These are phyloP conservation scores for Trichosporon faecale DNA, from an alignment of 1,284 basidiomycete species.

Conservation along the genomic window DNA sequence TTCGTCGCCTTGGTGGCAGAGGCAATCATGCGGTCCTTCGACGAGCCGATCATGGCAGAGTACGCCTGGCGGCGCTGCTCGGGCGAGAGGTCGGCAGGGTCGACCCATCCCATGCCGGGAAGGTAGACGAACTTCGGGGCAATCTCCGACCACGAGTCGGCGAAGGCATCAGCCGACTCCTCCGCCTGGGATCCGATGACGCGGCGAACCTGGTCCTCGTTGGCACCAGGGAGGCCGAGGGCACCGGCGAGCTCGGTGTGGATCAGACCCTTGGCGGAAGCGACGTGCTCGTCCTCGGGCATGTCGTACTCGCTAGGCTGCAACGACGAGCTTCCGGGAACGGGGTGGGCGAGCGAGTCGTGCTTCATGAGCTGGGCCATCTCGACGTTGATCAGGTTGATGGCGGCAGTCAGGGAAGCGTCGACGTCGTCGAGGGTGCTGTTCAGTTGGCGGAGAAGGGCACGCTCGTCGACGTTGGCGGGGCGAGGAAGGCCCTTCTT, in stretches of 20 bases:
- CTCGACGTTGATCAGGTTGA: constrained; percentile 72
- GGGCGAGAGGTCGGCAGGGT: constrained; percentile 59
- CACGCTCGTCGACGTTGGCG: constrained; percentile 69
- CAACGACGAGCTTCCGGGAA: constrained; percentile 65
- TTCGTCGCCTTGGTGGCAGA: constrained; percentile 79
- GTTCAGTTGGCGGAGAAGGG: constrained; percentile 55
- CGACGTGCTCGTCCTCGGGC: constrained; percentile 74
- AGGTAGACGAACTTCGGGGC: constrained; percentile 66
- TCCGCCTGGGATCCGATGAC: constrained; percentile 64
- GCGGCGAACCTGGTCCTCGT: constrained; percentile 69
- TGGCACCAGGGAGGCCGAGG: constrained; percentile 82
- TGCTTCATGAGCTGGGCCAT: constrained; percentile 76
- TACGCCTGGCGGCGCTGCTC: constrained; percentile 67
- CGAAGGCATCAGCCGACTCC: constrained; percentile 60
- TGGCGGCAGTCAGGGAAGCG: constrained; percentile 57
- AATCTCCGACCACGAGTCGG: constrained; percentile 64
- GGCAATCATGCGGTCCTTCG: constrained; percentile 72
- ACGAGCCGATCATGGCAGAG: constrained; percentile 60
- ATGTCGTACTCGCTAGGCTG: constrained; percentile 64
- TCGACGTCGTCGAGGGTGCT: constrained; percentile 56
- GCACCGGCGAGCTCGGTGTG: constrained; percentile 73
- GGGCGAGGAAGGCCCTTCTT: constrained; percentile 83
- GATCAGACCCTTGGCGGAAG: constrained; percentile 67
- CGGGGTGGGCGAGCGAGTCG: constrained; percentile 81
- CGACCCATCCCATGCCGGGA: constrained; percentile 64